A percentile compares a stretch with the other conserved stretches of the same genome.
Conservation (phyloP, 257 asterid species). For the Anisodus acutangulus region DNA sequence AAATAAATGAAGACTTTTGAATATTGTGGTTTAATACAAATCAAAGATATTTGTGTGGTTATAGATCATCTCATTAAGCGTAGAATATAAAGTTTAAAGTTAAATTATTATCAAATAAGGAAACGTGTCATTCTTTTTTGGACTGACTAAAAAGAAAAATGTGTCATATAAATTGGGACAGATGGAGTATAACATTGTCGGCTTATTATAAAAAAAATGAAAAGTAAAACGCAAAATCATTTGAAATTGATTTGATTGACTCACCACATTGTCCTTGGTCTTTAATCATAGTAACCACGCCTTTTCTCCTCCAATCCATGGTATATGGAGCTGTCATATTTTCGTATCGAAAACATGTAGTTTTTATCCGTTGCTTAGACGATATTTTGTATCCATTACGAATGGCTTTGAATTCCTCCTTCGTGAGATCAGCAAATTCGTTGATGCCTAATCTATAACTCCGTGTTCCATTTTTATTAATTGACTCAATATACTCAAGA, state of each 20-base stretch:
- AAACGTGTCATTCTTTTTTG: too few relatives aligned
- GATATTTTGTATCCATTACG: constrained; percentile 39
- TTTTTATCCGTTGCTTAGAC: not conserved
- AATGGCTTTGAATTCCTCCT: constrained; percentile 38
- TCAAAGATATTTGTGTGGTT: too few relatives aligned
- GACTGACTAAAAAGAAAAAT: too few relatives aligned
- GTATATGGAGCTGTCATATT: constrained; percentile 38
- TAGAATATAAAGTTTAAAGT: too few relatives aligned
- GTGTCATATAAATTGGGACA: too few relatives aligned
- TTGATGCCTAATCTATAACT: constrained; percentile 45
- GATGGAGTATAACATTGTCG: not conserved
- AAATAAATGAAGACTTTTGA: too few relatives aligned
- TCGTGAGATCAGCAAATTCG: constrained; percentile 41
- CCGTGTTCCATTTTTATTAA: constrained; percentile 31
- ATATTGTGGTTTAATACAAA: too few relatives aligned
- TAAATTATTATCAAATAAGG: too few relatives aligned
- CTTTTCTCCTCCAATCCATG: constrained; percentile 51
- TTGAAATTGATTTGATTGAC: not conserved
- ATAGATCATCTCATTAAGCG: too few relatives aligned
- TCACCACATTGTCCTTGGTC: constrained; percentile 40
- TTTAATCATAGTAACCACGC: constrained; percentile 38
- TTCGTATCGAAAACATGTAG: constrained; percentile 36
- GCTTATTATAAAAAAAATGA: too few relatives aligned
- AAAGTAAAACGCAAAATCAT: too few relatives aligned
- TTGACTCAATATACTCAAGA: constrained; percentile 39